Conservation (phyloP, 73 alveolate species). For the Paramecium primaurelia region DNA sequence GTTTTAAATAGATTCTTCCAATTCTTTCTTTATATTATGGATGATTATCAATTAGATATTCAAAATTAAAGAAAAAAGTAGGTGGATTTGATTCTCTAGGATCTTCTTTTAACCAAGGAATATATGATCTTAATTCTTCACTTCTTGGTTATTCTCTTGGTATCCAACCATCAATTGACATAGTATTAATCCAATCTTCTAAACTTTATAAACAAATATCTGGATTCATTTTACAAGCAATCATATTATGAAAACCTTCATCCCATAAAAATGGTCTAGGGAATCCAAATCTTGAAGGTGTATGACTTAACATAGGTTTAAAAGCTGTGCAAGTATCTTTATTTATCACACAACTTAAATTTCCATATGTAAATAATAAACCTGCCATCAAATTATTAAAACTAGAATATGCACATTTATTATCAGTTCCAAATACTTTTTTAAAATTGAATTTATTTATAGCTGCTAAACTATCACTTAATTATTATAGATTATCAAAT, state of each 20-base stretch:
- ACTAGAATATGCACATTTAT: constrained; percentile 41
- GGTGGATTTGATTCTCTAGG: constrained; percentile 63
- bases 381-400: constrained; percentile 56
- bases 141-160: constrained; percentile 96
- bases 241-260: constrained; percentile 96
- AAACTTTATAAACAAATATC: constrained; percentile 83
- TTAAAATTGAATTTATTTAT: background rate
- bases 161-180: constrained; percentile 93
- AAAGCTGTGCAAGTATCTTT: constrained; percentile 9
- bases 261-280: constrained; percentile 99
- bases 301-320: constrained; percentile 75
- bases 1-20: constrained; percentile 12
- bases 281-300: constrained; percentile 91
- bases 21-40: constrained; percentile 3
- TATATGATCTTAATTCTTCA: constrained; percentile 69
- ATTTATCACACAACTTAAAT: constrained; percentile 14
- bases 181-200: constrained; percentile 92
- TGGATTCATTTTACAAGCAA: constrained; percentile 87
- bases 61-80: constrained; percentile 53
- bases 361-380: constrained; percentile 48
- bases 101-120: constrained; percentile 53
- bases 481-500: background rate
- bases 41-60: background rate
- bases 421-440: constrained; percentile 16
- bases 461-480: background rate